phyloP scores from a whole-genome alignment of 176 grass and related monocot species.

The Aegilops longissima region DNA sequence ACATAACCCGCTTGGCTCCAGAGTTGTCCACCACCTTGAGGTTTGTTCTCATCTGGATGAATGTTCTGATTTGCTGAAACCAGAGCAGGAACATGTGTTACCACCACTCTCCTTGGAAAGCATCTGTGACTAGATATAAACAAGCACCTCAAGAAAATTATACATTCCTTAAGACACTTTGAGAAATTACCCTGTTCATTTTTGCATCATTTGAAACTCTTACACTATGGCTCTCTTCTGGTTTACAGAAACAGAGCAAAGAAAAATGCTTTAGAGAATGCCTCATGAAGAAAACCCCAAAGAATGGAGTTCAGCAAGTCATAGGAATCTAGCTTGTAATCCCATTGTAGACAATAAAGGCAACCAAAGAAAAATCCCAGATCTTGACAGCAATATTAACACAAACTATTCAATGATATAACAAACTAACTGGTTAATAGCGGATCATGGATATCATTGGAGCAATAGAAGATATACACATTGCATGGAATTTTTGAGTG shows the following conservation, averaged over 20 bases:
- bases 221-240: not conserved
- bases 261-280: not conserved
- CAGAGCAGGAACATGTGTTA: not conserved
- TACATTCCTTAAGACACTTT: not conserved
- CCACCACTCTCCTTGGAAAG: not conserved
- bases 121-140: not conserved
- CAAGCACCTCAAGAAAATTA: not conserved
- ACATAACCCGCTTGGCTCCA: slow-evolving; percentile 91
- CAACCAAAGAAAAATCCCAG: not conserved
- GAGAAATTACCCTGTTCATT: not conserved
- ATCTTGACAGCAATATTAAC: not conserved
- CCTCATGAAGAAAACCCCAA: not conserved
- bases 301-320: not conserved
- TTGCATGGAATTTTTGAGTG: not conserved
- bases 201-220: not conserved
- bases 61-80: slow-evolving; percentile 92
- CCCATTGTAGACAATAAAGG: not conserved
- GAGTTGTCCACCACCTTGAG: slow-evolving; percentile 97
- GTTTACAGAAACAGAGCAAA: not conserved
- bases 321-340: not conserved
- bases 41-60: slow-evolving; percentile 96
- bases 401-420: not conserved
- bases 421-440: not conserved
- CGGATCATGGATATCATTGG: not conserved
- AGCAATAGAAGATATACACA: not conserved